Evolutionary conservation across 768 basidiomycete species (phyloP), one percentile per base, ranked within the genome.

Genomic region (Lanmaoa pseudosensibilis): DNA sequence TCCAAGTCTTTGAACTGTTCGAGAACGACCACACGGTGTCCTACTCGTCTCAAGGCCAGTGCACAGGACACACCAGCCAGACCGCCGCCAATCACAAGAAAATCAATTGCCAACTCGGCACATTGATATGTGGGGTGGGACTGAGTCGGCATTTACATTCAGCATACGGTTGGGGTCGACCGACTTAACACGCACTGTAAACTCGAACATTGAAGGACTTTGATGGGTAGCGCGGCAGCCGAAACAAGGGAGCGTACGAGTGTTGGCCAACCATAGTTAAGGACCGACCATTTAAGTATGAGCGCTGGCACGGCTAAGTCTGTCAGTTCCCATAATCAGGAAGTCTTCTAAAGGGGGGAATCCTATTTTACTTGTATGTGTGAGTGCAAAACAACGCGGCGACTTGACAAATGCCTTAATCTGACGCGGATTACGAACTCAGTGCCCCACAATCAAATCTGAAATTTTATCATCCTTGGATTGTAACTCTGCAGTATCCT

Each of bases 11-110:
- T 73, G 18, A 67, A 70, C 56, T 76, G 72, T 64, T 87, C 86
- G 21, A 87, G 66, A 3, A 88, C 77, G 2, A 78, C 71, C n/a
- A 86, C 85, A 33, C 74, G 70, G 69, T 88, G 86, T 7, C 86
- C 86, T 7, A 79, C 79, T 61, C 77, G 78, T 44, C 76, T 76
- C 40, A 88, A 74, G 16, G 80, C 74, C 60, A 78, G 80, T 5
- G 85, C 85, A 36, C 78, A 72, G 4, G 85, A 78, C 46, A 85
- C 71, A 11, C 86, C 86, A 38, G 80, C 75, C 15, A 87, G 75
- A 16, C 80, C 79, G 41, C 77, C 82, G 48, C 82, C 82, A 27
- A 83, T 72, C 38, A 83, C 71, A 19, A 80, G 56, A 55, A 82
- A 77, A 48, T 81, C 73, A 19, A 69, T 54, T 19, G 55, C 19